Base-by-base conservation (phyloP, 768 basidiomycete species). In the Pisolithus marmoratus region DNA sequence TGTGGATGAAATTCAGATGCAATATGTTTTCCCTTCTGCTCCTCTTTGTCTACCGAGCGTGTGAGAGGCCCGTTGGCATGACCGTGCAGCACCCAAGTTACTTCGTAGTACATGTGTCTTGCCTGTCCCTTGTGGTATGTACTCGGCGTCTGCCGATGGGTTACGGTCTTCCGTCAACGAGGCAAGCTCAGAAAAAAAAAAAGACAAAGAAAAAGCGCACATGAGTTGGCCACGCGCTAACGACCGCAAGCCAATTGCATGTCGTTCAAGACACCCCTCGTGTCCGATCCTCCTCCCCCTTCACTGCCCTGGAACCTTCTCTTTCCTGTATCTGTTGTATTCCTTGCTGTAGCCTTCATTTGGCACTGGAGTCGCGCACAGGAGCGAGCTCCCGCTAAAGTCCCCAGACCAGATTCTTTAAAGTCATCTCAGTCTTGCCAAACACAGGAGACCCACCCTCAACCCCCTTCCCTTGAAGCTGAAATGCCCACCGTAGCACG, bases 141-240 rank as follows among this genome's bases (percentile, higher is more conserved):
- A 34, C 14, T 34, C 34, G 40, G 40, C 40, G 20, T 41, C 11
- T 29, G 41, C 34, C 34, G 34, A 12, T 15, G 12, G 34, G 34
- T 34, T 34, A 14, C 15, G 34, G 23, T 22, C 17, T 9, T 14
- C 36, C 11, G n/a, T 15, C 14, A 49, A 49, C 20, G 36, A 49
- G 27, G n/a, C n/a, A 22, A 19, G 37, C 37, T 6, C 20, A 20
- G 15, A 24, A 50, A 26, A 43, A 9, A 50, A 19, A 5, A 38
- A 36, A 36, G 17, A 27, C 34, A 42, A 40, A 34, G 17, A 37
- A 40, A 37, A 19, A 29, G 9, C n/a, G 23, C 52, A 63, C 64
- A 67, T 65, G 65, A 63, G 63, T 60, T 44, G 43, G 49, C 59
- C 63, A 65, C 63, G 63, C 55, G 23, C 42, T 31, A 14, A 19